A percentile compares a stretch with the other conserved stretches of the same genome.
phyloP scores from a whole-genome alignment of 2,329 filamentous ascomycete species.

The Pyrenochaeta sp. region DNA sequence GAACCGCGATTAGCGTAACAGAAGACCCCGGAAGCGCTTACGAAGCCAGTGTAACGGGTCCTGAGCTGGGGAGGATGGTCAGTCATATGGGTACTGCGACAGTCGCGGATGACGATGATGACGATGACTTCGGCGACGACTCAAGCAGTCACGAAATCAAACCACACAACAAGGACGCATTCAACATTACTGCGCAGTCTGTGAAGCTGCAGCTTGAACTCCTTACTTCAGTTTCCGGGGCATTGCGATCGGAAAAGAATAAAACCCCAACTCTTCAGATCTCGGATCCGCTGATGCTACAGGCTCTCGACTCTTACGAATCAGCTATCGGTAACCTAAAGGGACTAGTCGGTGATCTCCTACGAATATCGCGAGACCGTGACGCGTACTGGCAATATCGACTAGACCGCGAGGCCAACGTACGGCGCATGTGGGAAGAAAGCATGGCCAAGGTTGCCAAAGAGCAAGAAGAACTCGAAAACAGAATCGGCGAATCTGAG shows the following conservation, averaged over 20 bases:
- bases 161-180: conserved; percentile 84
- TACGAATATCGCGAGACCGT: conserved; percentile 91
- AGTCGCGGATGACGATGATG: conserved; percentile 67
- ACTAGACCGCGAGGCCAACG: conserved; percentile 86
- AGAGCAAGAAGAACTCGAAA: conserved; percentile 92
- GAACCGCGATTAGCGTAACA: conserved; percentile 55
- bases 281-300: conserved; percentile 76
- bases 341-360: conserved; percentile 80
- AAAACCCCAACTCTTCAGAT: conserved; percentile 75
- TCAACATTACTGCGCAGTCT: conserved; percentile 96
- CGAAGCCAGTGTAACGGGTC: conserved; percentile 64
- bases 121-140: conserved; percentile 80
- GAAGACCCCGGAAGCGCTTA: conserved; percentile 66
- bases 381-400: conserved; percentile 98
- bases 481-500: conserved; percentile 86
- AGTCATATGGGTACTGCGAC: conserved; percentile 59
- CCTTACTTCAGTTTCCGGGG: conserved; percentile 83
- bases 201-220: conserved; percentile 92
- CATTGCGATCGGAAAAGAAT: conserved; percentile 74
- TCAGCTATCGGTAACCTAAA: conserved; percentile 88
- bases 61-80: conserved; percentile 57
- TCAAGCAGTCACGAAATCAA: conserved; percentile 77
- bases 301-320: conserved; percentile 86
- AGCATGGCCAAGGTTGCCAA: conserved; percentile 94
- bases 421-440: conserved; percentile 97